Percentiles rank a stretch among this genome's conserved stretches.
Conservation (phyloP, 2,329 filamentous ascomycete genomes). For the Cladosporium austrohemisphaericum region DNA sequence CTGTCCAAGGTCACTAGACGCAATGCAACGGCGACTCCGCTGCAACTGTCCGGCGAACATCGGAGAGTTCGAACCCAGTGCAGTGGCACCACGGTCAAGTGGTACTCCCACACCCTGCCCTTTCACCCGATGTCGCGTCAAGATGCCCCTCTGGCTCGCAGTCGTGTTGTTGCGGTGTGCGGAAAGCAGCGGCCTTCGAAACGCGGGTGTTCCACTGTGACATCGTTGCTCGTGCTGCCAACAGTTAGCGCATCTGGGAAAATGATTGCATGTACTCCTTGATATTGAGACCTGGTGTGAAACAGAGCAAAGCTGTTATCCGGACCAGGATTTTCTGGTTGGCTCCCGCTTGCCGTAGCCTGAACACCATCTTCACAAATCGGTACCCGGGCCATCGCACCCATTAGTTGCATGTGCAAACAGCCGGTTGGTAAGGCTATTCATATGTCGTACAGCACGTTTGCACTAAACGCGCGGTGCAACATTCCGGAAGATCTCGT, state of each 20-base stretch:
- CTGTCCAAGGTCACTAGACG: constrained; percentile 6
- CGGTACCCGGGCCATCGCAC: neutral
- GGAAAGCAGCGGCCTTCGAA: constrained; percentile 6
- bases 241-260: neutral
- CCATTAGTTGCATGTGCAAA: constrained; percentile 7
- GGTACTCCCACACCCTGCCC: constrained; percentile 10
- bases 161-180: constrained; percentile 6
- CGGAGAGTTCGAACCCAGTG: constrained; percentile 6
- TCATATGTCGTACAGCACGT: constrained; percentile 26
- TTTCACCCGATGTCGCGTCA: constrained; percentile 1
- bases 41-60: constrained; percentile 15
- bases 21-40: constrained; percentile 15
- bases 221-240: constrained; percentile 1
- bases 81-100: constrained; percentile 11
- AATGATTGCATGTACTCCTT: neutral
- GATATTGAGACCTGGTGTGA: no score
- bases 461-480: constrained; percentile 22
- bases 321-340: neutral
- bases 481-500: constrained; percentile 24
- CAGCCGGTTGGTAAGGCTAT: constrained; percentile 7
- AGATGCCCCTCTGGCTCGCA: constrained; percentile 1
- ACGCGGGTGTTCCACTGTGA: constrained; percentile 8
- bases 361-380: constrained; percentile 1
- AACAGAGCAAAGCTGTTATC: neutral
- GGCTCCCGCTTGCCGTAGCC: neutral